These are phyloP conservation scores for Nannizzia gypsea DNA, from an alignment of 2,329 filamentous ascomycete genomes.

Conservation along the genomic window DNA sequence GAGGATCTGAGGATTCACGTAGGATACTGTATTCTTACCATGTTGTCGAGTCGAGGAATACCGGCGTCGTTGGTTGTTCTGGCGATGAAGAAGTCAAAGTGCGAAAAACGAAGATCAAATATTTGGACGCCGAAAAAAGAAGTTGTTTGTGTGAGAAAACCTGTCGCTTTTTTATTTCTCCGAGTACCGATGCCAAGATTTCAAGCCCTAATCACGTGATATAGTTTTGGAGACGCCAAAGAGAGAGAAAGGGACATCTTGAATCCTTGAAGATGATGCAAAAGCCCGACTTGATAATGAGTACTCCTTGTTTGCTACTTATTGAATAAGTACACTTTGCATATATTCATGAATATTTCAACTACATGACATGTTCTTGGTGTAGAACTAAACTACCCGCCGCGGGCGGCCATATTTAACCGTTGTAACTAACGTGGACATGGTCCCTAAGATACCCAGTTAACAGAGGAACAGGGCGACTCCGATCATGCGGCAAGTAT, in stretches of 20 bases:
- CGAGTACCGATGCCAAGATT: not conserved
- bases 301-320: no score
- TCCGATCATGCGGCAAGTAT: not conserved
- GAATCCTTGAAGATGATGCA: no score
- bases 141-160: not conserved
- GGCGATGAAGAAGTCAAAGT: constrained; percentile 23
- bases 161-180: not conserved
- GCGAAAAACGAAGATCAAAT: constrained; percentile 12
- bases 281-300: no score
- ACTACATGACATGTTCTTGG: not conserved
- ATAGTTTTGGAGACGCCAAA: not conserved
- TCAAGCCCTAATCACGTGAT: not conserved
- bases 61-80: constrained; percentile 38
- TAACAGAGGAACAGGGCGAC: constrained; percentile 5
- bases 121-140: not conserved
- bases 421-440: constrained; percentile 14
- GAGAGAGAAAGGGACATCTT: not conserved
- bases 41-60: constrained; percentile 44
- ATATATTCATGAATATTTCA: not conserved
- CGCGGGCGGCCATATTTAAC: not conserved
- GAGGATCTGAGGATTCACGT: constrained; percentile 19
- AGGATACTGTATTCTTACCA: constrained; percentile 49
- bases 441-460: constrained; percentile 13
- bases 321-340: no score
- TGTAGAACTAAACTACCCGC: no score